These are phyloP conservation scores for Pythium brachiatum DNA, from an alignment of 352 stramenopile species.

Conservation along the genomic window DNA sequence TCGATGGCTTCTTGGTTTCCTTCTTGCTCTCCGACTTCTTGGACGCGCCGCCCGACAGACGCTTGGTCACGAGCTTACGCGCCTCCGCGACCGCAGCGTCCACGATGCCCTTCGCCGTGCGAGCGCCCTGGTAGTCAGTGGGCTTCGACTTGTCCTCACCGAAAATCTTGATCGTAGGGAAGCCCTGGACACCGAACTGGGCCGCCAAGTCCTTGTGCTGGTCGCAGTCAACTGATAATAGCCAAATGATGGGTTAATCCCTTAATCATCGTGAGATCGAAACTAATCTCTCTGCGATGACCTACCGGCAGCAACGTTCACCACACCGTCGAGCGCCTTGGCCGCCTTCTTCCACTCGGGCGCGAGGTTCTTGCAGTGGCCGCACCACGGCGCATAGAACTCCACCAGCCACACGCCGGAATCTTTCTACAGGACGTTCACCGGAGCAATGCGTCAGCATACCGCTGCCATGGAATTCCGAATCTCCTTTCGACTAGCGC, in stretches of 20 bases:
- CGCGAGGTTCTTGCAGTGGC: slow-evolving; percentile 92
- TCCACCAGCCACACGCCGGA: slow-evolving; percentile 91
- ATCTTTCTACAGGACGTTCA: slow-evolving; percentile 38
- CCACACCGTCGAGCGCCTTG: slow-evolving; percentile 83
- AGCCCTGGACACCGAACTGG: slow-evolving; percentile 89
- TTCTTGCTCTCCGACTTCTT: slow-evolving; percentile 38
- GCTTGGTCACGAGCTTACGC: slow-evolving; percentile 74
- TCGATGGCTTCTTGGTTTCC: slow-evolving; percentile 42
- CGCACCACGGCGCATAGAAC: slow-evolving; percentile 95
- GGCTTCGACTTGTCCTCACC: slow-evolving; percentile 77
- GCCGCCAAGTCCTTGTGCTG: slow-evolving; percentile 81
- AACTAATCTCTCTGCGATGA: background rate
- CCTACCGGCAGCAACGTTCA: slow-evolving; percentile 83
- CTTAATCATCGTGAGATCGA: too few species aligned
- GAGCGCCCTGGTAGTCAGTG: slow-evolving; percentile 74
- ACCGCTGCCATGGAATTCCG: background rate
- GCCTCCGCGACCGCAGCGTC: slow-evolving; percentile 73
- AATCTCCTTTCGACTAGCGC: too few species aligned
- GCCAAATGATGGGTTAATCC: background rate
- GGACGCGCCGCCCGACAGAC: slow-evolving; percentile 56
- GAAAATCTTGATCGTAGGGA: slow-evolving; percentile 95
- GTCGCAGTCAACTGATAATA: slow-evolving; percentile 62
- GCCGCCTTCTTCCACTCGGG: slow-evolving; percentile 92
- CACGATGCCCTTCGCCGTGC: slow-evolving; percentile 82
- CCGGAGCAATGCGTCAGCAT: too few species aligned